A percentile compares a stretch with the other conserved stretches of the same genome.
Evolutionary conservation across 495 filamentous ascomycete species (phyloP).

Genomic region (Amphirosellinia nigrospora): DNA sequence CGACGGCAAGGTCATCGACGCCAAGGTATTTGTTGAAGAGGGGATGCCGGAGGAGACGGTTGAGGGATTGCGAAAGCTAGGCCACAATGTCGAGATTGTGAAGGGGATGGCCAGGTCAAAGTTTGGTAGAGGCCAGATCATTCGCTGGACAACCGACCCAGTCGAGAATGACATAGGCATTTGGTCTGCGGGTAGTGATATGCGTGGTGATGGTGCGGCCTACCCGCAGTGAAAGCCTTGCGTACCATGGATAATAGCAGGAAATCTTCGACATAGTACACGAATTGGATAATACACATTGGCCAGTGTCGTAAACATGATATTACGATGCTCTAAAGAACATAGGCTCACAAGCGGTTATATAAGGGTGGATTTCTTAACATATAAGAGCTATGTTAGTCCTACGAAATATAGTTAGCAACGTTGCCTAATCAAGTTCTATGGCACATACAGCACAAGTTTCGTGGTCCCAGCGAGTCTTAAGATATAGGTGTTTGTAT

Average conservation of each 20-base stretch:
- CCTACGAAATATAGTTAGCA: background rate
- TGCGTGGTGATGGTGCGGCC: conserved; percentile 84
- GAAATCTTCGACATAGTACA: background rate
- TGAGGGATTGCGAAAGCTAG: conserved; percentile 68
- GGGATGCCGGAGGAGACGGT: conserved; percentile 74
- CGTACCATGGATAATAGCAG: background rate
- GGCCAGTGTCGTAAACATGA: background rate
- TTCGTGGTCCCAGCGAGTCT: background rate
- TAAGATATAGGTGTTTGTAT: background rate
- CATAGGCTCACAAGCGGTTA: background rate
- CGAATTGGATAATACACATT: background rate
- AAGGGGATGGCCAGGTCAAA: conserved; percentile 68
- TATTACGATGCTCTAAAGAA: background rate
- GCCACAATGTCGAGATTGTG: conserved; percentile 76
- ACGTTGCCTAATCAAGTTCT: background rate
- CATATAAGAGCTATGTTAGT: background rate
- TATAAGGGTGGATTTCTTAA: background rate
- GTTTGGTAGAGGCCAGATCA: conserved; percentile 93
- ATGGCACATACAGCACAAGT: background rate
- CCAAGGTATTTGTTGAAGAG: conserved; percentile 78
- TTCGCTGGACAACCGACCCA: conserved; percentile 68
- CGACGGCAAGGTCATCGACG: conserved; percentile 42
- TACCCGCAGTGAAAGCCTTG: conserved; percentile 32
- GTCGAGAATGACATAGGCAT: conserved; percentile 68
- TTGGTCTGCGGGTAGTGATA: conserved; percentile 87